Conservation (phyloP, 805 yeast genomes). For the Cyberlindnera samutprakarnensis region DNA sequence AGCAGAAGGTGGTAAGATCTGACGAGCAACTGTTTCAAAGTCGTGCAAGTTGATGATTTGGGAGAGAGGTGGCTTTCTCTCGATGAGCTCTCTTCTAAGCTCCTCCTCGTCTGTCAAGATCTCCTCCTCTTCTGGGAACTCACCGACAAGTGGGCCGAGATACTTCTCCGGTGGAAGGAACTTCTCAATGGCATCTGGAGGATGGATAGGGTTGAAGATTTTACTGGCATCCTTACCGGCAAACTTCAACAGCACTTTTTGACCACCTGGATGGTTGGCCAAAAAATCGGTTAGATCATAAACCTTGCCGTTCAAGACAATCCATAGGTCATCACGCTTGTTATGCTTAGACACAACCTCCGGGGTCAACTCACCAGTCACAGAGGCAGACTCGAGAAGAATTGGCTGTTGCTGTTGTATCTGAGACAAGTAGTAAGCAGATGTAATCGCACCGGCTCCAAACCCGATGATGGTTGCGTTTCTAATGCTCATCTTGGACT, state of each 20-base stretch:
- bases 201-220: constrained; percentile 83
- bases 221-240: constrained; percentile 83
- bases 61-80: constrained; percentile 58
- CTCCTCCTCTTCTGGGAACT: constrained; percentile 29
- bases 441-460: not conserved
- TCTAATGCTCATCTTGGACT: not conserved
- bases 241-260: constrained; percentile 66
- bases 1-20: constrained; percentile 68
- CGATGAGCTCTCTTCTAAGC: constrained; percentile 33
- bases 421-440: not conserved
- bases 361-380: constrained; percentile 13
- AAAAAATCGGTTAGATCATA: constrained; percentile 51
- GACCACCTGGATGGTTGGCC: constrained; percentile 75
- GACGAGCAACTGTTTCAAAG: constrained; percentile 80
- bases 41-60: constrained; percentile 74
- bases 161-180: constrained; percentile 52
- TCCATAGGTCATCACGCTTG: constrained; percentile 68
- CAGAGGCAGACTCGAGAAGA: not conserved
- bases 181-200: constrained; percentile 73
- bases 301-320: constrained; percentile 77
- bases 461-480: not conserved
- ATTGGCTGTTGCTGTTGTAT: not conserved
- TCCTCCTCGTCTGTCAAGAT: constrained; percentile 29
- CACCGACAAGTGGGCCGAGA: constrained; percentile 46
- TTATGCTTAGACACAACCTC: constrained; percentile 24